phyloP scores from a whole-genome alignment of 169 alveolate genomes.

The Eimeria falciformis region DNA sequence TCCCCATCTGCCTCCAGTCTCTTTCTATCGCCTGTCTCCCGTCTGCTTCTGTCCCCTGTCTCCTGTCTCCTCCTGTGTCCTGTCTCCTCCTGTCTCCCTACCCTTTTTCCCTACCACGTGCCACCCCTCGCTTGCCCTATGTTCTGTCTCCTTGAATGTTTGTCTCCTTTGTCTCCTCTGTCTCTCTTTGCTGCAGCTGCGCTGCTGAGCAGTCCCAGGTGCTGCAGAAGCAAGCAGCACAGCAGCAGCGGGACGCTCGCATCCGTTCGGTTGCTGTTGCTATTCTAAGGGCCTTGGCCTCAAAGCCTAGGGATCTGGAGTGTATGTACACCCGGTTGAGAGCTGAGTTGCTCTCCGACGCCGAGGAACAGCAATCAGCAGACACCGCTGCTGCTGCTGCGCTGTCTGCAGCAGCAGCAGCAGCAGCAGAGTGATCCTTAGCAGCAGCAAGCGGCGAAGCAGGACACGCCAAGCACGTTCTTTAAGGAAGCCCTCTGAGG shows the following conservation, averaged over 20 bases:
- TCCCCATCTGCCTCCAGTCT: too few relatives aligned
- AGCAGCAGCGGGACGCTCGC: constrained; percentile 31
- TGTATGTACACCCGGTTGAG: background rate
- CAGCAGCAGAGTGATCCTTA: background rate
- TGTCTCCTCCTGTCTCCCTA: too few relatives aligned
- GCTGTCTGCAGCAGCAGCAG: constrained; percentile 13
- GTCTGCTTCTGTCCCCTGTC: too few relatives aligned
- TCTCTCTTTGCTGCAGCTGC: constrained; percentile 9
- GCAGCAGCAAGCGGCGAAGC: constrained; percentile 6
- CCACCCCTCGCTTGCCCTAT: too few relatives aligned
- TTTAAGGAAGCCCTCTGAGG: too few relatives aligned
- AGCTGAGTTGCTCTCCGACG: constrained; percentile 16
- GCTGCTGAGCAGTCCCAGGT: background rate
- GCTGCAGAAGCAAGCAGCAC: constrained; percentile 2
- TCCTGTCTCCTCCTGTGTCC: too few relatives aligned
- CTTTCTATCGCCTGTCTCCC: too few relatives aligned
- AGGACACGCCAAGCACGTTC: background rate
- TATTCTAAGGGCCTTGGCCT: background rate
- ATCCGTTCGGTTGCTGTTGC: constrained; percentile 18
- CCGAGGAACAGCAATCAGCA: constrained; percentile 17
- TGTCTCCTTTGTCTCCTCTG: background rate
- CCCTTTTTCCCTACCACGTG: too few relatives aligned
- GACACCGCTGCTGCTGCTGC: background rate
- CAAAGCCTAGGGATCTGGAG: background rate
- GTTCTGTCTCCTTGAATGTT: too few relatives aligned